These are phyloP conservation scores for Fusarium brachygibbosum DNA, from an alignment of 2,329 filamentous ascomycete genomes.

Conservation along the genomic window DNA sequence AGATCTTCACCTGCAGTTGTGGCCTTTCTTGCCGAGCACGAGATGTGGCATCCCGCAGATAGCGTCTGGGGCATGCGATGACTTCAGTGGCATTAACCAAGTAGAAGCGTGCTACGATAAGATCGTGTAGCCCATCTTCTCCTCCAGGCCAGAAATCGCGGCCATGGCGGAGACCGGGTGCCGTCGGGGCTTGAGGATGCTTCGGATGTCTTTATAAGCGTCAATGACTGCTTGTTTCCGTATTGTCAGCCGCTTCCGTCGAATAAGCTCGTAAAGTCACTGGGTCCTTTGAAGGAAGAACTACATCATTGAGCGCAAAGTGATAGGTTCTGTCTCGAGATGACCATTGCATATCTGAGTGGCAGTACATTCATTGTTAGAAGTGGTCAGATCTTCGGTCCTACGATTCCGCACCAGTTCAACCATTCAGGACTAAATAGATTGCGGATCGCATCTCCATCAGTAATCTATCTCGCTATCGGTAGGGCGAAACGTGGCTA, in stretches of 20 bases:
- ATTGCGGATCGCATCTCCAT: slow-evolving; percentile 2
- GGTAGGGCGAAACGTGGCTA: slow-evolving; percentile 12
- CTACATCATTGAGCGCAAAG: not conserved
- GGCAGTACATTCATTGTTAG: not conserved
- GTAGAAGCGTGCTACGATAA: slow-evolving; percentile 22
- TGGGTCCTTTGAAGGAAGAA: not conserved
- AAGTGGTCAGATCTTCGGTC: not conserved
- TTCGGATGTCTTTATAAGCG: slow-evolving; percentile 15
- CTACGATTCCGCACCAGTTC: not conserved
- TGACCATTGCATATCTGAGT: not conserved
- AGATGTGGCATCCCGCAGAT: slow-evolving; percentile 21
- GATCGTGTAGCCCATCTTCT: slow-evolving; percentile 32
- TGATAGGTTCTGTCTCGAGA: not conserved
- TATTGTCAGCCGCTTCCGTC: not conserved
- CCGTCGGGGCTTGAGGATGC: slow-evolving; percentile 33
- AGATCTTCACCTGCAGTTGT: slow-evolving; percentile 32
- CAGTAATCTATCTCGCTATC: not conserved
- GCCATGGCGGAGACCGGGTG: slow-evolving; percentile 39
- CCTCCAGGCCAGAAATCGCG: slow-evolving; percentile 6
- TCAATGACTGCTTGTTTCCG: slow-evolving; percentile 16
- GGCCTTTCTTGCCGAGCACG: slow-evolving; percentile 23
- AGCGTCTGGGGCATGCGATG: slow-evolving; percentile 18
- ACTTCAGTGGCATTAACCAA: slow-evolving; percentile 29
- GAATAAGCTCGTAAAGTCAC: slow-evolving; percentile 3
- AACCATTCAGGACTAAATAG: not conserved